Evolutionary conservation across 2,329 filamentous ascomycete genomes (phyloP).

Genomic region (Myriosclerotinia curreyana): DNA sequence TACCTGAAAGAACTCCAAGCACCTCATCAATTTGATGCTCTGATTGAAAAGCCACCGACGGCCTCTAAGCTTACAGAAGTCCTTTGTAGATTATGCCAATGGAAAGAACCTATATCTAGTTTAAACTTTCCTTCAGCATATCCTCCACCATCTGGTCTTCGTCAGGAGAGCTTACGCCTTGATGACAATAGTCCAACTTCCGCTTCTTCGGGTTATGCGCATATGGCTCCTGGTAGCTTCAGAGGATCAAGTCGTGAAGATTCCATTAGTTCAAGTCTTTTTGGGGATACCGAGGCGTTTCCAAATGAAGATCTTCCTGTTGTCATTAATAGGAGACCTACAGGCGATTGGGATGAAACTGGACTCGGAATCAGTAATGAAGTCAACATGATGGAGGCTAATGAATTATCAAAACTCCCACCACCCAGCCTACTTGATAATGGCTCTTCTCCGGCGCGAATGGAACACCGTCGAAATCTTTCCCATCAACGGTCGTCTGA

Average conservation of each 20-base stretch:
- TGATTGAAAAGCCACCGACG: conserved; percentile 96
- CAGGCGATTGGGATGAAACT: conserved; percentile 74
- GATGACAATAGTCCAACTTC: conserved; percentile 82
- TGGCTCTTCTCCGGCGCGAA: conserved; percentile 62
- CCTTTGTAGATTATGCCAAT: conserved; percentile 82
- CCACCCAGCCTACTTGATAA: conserved; percentile 56
- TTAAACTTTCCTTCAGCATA: conserved; percentile 50
- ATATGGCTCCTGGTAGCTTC: conserved; percentile 74
- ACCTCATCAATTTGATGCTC: conserved; percentile 89
- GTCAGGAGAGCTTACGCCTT: conserved; percentile 58
- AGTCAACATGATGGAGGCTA: conserved; percentile 39
- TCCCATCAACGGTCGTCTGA: conserved; percentile 66
- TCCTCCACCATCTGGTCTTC: conserved; percentile 60
- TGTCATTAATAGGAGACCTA: conserved; percentile 68
- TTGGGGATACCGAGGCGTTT: conserved; percentile 79
- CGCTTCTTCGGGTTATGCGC: conserved; percentile 67
- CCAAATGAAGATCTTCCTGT: conserved; percentile 75
- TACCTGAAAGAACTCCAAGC: conserved; percentile 97
- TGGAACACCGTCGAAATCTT: conserved; percentile 45
- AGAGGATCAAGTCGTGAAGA: conserved; percentile 79
- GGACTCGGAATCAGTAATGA: conserved; percentile 76
- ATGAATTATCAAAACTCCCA: conserved; percentile 42
- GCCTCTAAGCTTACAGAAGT: conserved; percentile 87
- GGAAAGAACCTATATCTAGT: conserved; percentile 70
- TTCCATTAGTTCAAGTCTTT: conserved; percentile 83